These are phyloP conservation scores for Picochlorum sp. DNA, from an alignment of 139 green algal genomes.

Conservation along the genomic window DNA sequence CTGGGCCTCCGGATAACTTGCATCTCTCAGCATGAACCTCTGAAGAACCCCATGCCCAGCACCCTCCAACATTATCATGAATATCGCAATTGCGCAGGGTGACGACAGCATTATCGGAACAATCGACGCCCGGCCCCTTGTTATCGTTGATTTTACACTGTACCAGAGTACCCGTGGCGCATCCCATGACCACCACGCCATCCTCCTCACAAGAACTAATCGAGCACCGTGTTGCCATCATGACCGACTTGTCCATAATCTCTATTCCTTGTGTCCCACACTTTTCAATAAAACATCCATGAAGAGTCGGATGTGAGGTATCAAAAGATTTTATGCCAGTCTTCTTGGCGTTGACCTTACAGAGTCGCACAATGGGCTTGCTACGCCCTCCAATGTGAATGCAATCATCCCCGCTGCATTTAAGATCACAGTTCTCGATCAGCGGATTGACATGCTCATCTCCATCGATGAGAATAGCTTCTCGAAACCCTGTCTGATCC, in stretches of 20 bases:
- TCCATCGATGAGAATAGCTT: constrained; percentile 39
- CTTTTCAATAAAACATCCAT: constrained; percentile 35
- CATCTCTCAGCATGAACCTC: neutral
- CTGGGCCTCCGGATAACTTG: constrained; percentile 26
- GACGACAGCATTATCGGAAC: constrained; percentile 10
- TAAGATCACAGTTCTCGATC: constrained; percentile 41
- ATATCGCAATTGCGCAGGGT: constrained; percentile 7
- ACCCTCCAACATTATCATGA: constrained; percentile 35
- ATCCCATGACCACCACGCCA: constrained; percentile 36
- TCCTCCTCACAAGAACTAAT: constrained; percentile 40
- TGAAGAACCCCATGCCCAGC: constrained; percentile 46
- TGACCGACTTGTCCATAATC: constrained; percentile 15
- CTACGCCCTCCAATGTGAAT: constrained; percentile 31
- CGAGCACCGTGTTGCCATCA: constrained; percentile 11
- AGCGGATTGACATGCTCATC: constrained; percentile 20
- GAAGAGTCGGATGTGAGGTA: constrained; percentile 3
- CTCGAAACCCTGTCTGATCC: constrained; percentile 55
- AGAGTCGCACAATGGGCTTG: constrained; percentile 33
- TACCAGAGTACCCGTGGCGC: constrained; percentile 4
- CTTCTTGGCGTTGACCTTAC: constrained; percentile 36
- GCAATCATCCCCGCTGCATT: constrained; percentile 46
- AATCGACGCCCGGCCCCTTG: constrained; percentile 43
- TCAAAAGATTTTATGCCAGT: constrained; percentile 30
- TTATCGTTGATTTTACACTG: constrained; percentile 24
- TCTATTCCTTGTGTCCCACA: constrained; percentile 35